Conservation (phyloP, 2,329 filamentous ascomycete species). For the Tolypocladium guangdongense region DNA sequence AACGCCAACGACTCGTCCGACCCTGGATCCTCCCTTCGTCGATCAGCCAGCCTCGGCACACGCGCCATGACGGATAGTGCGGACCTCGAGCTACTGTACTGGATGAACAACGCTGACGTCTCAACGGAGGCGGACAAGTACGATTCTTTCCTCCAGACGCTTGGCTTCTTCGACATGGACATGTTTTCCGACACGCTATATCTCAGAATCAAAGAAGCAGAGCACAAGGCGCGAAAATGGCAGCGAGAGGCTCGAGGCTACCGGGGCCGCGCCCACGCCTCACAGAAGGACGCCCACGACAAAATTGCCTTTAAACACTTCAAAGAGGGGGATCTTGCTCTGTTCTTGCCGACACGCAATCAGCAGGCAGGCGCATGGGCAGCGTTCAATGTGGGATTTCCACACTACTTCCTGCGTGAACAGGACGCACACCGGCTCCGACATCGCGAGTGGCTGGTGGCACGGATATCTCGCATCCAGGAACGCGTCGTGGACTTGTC, state of each 20-base stretch:
- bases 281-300: slow-evolving; percentile 79
- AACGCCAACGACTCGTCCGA: slow-evolving; percentile 50
- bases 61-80: slow-evolving; percentile 48
- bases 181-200: slow-evolving; percentile 75
- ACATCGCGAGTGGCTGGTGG: slow-evolving; percentile 89
- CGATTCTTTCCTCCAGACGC: slow-evolving; percentile 57
- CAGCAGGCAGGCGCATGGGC: slow-evolving; percentile 94
- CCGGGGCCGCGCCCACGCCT: slow-evolving; percentile 71
- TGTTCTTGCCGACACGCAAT: slow-evolving; percentile 91
- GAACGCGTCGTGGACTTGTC: slow-evolving; percentile 89
- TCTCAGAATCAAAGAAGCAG: slow-evolving; percentile 85
- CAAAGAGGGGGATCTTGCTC: slow-evolving; percentile 87
- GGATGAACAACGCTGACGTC: slow-evolving; percentile 61
- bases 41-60: slow-evolving; percentile 40
- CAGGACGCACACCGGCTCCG: slow-evolving; percentile 79
- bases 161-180: slow-evolving; percentile 75
- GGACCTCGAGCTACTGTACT: slow-evolving; percentile 67
- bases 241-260: slow-evolving; percentile 81
- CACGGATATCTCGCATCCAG: slow-evolving; percentile 82
- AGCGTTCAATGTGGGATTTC: slow-evolving; percentile 94
- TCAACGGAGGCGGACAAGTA: slow-evolving; percentile 65
- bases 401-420: slow-evolving; percentile 93
- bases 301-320: slow-evolving; percentile 95
- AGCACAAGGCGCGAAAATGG: slow-evolving; percentile 86
- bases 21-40: slow-evolving; percentile 39